These are phyloP conservation scores for Lanzia echinophila DNA, from an alignment of 2,329 filamentous ascomycete species.

Conservation along the genomic window DNA sequence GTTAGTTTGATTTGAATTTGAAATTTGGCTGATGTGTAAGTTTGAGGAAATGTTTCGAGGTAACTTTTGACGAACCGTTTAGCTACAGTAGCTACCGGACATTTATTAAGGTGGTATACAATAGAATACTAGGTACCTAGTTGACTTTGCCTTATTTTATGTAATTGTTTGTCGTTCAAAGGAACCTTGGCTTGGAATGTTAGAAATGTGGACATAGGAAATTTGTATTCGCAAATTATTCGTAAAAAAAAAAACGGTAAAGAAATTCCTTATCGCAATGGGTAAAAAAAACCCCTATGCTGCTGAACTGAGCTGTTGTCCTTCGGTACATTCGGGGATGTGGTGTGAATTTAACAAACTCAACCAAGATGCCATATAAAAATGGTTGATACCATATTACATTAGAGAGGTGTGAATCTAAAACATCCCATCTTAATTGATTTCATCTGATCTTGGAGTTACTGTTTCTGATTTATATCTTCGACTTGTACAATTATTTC, in stretches of 20 bases:
- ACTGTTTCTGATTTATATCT: neutral
- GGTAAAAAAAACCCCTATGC: neutral
- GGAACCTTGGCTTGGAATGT: neutral
- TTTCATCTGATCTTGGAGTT: neutral
- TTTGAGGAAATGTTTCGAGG: conserved; percentile 1
- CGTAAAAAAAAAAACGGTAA: neutral
- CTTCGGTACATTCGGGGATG: neutral
- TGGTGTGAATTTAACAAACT: too few species aligned
- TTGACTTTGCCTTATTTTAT: too few species aligned
- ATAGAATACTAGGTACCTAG: neutral
- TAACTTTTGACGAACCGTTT: too few species aligned
- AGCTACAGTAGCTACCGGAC: too few species aligned
- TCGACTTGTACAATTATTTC: neutral
- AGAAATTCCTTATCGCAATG: neutral
- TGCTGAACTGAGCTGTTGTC: neutral
- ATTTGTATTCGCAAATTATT: neutral
- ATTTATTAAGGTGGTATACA: neutral
- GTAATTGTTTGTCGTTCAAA: neutral
- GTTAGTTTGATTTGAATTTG: neutral
- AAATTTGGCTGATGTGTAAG: neutral
- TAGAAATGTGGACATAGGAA: neutral
- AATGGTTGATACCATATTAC: too few species aligned
- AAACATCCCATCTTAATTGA: neutral
- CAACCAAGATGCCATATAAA: too few species aligned
- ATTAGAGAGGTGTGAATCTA: too few species aligned